Conservation (phyloP, 192 early-diverging fungal species). For the Coemansia erecta region DNA sequence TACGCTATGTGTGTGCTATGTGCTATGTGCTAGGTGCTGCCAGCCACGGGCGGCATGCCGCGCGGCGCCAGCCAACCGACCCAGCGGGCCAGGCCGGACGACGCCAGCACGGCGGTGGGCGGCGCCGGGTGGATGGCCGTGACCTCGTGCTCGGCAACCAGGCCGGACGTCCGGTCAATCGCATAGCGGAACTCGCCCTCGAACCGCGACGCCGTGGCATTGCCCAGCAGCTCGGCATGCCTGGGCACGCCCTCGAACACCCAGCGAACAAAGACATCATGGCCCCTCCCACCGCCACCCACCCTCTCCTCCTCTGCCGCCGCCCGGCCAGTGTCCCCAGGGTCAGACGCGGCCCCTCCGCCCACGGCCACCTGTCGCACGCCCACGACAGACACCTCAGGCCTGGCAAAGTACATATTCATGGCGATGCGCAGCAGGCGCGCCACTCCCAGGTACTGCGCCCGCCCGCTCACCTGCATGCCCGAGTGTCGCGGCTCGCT, state of each 20-base stretch:
- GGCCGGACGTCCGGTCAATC: slow-evolving; percentile 25
- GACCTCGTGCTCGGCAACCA: slow-evolving; percentile 41
- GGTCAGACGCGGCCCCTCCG: not conserved
- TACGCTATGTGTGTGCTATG: no score
- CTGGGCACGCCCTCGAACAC: slow-evolving; percentile 47
- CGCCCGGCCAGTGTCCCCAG: no score
- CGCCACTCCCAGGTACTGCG: slow-evolving; percentile 32
- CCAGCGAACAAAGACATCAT: slow-evolving; percentile 45
- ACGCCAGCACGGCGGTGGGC: slow-evolving; percentile 29
- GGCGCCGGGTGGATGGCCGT: slow-evolving; percentile 47
- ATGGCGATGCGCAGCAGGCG: slow-evolving; percentile 36
- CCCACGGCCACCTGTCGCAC: slow-evolving; percentile 24
- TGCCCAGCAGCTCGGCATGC: slow-evolving; percentile 31
- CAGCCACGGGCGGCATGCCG: slow-evolving; percentile 30
- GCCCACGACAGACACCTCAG: slow-evolving; percentile 16
- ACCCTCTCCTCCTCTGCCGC: not conserved
- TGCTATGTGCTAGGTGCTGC: not conserved
- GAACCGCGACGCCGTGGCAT: slow-evolving; percentile 21
- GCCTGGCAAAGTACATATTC: slow-evolving; percentile 28
- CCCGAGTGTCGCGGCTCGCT: slow-evolving; percentile 38
- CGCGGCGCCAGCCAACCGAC: slow-evolving; percentile 41
- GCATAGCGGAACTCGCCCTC: slow-evolving; percentile 51
- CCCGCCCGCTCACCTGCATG: slow-evolving; percentile 18
- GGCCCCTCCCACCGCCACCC: not conserved
- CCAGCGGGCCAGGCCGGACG: slow-evolving; percentile 39